phyloP scores from a whole-genome alignment of 441 rosid genomes.

The Syzygium syzygioides region DNA sequence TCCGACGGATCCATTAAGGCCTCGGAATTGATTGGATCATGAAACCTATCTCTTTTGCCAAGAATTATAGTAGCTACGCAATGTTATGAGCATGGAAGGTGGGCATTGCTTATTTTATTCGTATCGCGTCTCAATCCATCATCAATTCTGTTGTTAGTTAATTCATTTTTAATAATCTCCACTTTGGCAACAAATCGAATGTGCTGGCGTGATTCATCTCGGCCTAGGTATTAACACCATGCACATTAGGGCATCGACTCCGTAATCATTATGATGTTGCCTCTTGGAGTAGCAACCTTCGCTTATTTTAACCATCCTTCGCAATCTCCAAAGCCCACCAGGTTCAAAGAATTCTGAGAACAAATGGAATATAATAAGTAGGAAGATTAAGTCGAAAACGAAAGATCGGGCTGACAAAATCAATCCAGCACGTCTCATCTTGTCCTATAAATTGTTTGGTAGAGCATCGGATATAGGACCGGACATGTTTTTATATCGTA shows the following conservation, averaged over 20 bases:
- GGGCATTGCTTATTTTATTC: not conserved
- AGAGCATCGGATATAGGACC: not conserved
- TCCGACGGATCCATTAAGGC: too few relatives aligned
- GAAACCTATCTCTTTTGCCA: not conserved
- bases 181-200: not conserved
- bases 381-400: not conserved
- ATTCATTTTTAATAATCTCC: not conserved
- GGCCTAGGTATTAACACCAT: not conserved
- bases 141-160: not conserved
- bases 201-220: not conserved
- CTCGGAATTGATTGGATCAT: too few relatives aligned
- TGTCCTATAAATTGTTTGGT: not conserved
- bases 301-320: not conserved
- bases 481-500: not conserved
- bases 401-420: not conserved
- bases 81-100: not conserved
- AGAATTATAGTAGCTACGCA: not conserved
- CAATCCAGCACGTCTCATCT: not conserved
- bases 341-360: not conserved
- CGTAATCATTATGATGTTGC: not conserved
- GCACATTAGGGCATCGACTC: not conserved
- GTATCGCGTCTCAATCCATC: not conserved
- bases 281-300: not conserved
- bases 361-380: not conserved
- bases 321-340: not conserved